These are phyloP conservation scores for Mortierella alpina DNA, from an alignment of 192 early-diverging fungal genomes.

Conservation along the genomic window DNA sequence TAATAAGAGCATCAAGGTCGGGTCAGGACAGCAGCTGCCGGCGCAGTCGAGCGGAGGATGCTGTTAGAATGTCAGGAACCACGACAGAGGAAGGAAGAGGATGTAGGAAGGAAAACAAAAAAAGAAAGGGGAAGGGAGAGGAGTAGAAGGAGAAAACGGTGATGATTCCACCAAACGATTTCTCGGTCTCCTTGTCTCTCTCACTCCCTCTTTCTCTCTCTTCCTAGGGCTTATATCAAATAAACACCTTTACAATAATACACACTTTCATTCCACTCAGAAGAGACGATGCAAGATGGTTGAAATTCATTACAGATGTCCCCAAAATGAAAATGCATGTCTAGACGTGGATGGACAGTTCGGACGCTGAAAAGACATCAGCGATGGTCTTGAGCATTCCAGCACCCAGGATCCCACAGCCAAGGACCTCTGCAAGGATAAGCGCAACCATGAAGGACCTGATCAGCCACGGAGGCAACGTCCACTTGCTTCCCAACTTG, in stretches of 20 bases:
- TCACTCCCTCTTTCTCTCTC: too few species aligned
- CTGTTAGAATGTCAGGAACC: conserved; percentile 50
- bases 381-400: conserved; percentile 33
- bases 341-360: too few species aligned
- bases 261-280: too few species aligned
- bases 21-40: conserved; percentile 60
- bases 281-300: too few species aligned
- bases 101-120: not conserved
- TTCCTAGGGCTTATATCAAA: too few species aligned
- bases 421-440: conserved; percentile 28
- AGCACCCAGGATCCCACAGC: conserved; percentile 39
- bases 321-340: not conserved
- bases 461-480: conserved; percentile 16
- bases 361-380: not conserved
- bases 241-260: too few species aligned
- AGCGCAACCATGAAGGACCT: conserved; percentile 21
- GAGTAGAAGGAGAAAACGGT: not conserved
- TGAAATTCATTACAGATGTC: too few species aligned
- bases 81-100: not conserved
- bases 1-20: conserved; percentile 65
- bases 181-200: too few species aligned
- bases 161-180: too few species aligned
- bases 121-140: not conserved
- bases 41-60: conserved; percentile 62
- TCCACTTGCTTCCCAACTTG: conserved; percentile 17